phyloP scores from a whole-genome alignment of 2,329 filamentous ascomycete genomes.

The Zymoseptoria pseudotritici region DNA sequence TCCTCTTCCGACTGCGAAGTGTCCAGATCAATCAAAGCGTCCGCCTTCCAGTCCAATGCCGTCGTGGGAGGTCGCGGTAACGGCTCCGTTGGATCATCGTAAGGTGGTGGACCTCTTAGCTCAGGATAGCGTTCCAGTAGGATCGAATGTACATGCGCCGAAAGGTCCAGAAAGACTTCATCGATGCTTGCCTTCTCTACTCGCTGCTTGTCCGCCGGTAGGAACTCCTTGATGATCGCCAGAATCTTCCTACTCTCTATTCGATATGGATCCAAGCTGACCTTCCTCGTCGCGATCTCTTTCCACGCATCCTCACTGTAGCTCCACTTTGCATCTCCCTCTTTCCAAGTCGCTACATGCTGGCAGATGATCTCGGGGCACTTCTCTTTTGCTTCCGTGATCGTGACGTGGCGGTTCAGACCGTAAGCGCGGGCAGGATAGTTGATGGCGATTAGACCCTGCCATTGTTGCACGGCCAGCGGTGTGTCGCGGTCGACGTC shows the following conservation, averaged over 20 bases:
- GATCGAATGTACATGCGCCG: conserved; percentile 69
- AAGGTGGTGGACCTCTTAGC: conserved; percentile 58
- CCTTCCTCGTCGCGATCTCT: conserved; percentile 82
- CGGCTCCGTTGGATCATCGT: conserved; percentile 60
- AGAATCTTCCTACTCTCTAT: conserved; percentile 77
- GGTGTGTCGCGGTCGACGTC: conserved; percentile 67
- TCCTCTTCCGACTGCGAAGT: conserved; percentile 63
- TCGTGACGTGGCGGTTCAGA: conserved; percentile 69
- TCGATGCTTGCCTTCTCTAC: conserved; percentile 94
- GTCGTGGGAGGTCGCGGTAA: conserved; percentile 67
- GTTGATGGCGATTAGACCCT: conserved; percentile 91
- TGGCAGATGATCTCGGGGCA: conserved; percentile 80
- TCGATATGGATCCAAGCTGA: conserved; percentile 87
- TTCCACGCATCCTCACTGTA: conserved; percentile 74
- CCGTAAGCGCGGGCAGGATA: conserved; percentile 80
- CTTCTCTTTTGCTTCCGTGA: conserved; percentile 73
- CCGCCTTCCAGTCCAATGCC: conserved; percentile 73
- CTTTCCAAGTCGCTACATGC: conserved; percentile 91
- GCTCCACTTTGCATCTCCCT: conserved; percentile 85
- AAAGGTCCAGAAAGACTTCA: conserved; percentile 90
- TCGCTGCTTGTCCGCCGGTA: conserved; percentile 58
- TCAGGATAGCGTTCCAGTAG: conserved; percentile 72
- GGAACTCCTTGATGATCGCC: conserved; percentile 63
- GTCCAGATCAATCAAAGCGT: conserved; percentile 75
- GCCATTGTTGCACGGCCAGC: conserved; percentile 91